Evolutionary conservation across 768 basidiomycete species (phyloP).

Genomic region (Rhodocollybia butyracea): DNA sequence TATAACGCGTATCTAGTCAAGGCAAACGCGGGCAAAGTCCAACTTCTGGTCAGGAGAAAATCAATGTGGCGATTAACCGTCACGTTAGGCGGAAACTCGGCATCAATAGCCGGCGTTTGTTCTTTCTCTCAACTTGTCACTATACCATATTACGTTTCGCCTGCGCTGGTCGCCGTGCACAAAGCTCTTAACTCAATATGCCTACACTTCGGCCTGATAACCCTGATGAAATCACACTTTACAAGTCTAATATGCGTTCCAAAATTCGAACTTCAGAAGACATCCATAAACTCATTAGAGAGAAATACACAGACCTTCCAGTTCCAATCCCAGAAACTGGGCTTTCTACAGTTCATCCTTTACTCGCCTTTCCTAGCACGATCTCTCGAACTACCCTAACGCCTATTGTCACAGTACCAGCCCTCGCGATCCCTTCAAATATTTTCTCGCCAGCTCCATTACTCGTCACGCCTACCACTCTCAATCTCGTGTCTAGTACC

Average conservation of each 20-base stretch:
- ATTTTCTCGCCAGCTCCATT: neutral
- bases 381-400: neutral
- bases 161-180: slow-evolving; percentile 13
- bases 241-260: neutral
- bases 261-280: neutral
- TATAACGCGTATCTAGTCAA: neutral
- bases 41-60: slow-evolving; percentile 16
- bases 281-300: neutral
- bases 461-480: slow-evolving; percentile 4
- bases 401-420: neutral
- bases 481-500: slow-evolving; percentile 1
- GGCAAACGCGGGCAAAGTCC: slow-evolving; percentile 3
- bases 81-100: no score
- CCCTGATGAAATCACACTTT: neutral
- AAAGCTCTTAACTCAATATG: neutral
- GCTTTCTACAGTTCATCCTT: neutral
- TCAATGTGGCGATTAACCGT: no score
- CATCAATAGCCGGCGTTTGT: no score
- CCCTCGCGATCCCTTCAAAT: neutral
- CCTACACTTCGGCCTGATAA: neutral
- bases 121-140: neutral
- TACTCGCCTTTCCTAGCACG: neutral
- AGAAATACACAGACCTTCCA: neutral
- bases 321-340: slow-evolving; percentile 4
- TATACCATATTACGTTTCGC: neutral